A percentile compares a stretch with the other conserved stretches of the same genome.
phyloP scores from a whole-genome alignment of 2,329 filamentous ascomycete genomes.

The Elsinoe fawcettii region DNA sequence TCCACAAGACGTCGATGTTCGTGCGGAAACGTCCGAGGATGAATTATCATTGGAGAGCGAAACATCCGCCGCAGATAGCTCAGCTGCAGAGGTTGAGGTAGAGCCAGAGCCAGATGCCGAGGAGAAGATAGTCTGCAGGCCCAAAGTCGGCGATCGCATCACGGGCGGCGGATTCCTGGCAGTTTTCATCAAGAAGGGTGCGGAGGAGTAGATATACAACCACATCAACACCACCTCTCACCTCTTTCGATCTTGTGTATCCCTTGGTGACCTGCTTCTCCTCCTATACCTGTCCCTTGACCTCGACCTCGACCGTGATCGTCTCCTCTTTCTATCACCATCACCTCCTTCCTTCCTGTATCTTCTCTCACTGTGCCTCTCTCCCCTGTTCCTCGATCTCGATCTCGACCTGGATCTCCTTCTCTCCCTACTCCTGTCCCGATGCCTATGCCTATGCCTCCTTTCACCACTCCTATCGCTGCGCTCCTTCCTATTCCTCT shows the following conservation, averaged over 20 bases:
- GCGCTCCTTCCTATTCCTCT: constrained; percentile 15
- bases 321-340: constrained; percentile 19
- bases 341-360: constrained; percentile 1
- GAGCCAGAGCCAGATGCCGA: background rate
- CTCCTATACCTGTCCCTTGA: constrained; percentile 21
- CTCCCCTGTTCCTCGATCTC: constrained; percentile 20
- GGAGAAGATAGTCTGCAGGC: constrained; percentile 31
- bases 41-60: background rate
- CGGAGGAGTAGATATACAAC: background rate
- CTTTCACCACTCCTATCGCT: constrained; percentile 17
- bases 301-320: constrained; percentile 24
- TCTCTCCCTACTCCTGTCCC: constrained; percentile 18
- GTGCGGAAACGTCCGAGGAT: background rate
- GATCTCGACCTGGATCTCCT: constrained; percentile 23
- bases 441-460: constrained; percentile 19
- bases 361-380: constrained; percentile 14
- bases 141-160: constrained; percentile 33
- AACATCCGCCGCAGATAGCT: background rate
- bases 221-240: background rate
- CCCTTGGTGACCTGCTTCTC: constrained; percentile 20
- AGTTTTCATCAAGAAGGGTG: constrained; percentile 27
- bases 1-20: background rate
- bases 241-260: constrained; percentile 13
- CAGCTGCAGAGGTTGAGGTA: background rate
- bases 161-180: constrained; percentile 34